Evolutionary conservation across 352 stramenopile species (phyloP).

Genomic region (Phytophthora citricola): DNA sequence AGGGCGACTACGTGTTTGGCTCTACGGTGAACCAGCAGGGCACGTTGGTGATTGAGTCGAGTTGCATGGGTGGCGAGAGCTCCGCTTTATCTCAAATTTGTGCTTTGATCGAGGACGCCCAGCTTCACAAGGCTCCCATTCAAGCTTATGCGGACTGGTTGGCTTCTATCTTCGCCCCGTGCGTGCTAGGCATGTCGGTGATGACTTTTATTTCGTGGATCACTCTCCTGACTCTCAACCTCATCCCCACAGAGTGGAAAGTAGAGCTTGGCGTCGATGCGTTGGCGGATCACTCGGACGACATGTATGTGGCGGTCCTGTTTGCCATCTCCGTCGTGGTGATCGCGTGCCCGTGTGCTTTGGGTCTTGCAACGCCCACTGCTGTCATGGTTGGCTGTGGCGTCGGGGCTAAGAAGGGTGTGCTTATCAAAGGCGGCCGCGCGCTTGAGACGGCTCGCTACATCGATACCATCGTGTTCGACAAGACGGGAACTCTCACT

Average conservation of each 20-base stretch:
- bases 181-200: constrained; percentile 22
- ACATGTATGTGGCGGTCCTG: constrained; percentile 75
- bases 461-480: constrained; percentile 91
- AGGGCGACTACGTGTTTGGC: constrained; percentile 84
- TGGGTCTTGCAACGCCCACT: constrained; percentile 85
- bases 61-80: constrained; percentile 73
- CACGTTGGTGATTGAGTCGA: constrained; percentile 86
- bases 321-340: constrained; percentile 91
- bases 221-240: constrained; percentile 11
- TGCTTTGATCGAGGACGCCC: constrained; percentile 87
- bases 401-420: constrained; percentile 86
- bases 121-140: constrained; percentile 89
- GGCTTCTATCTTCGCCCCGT: constrained; percentile 41
- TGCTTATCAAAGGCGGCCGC: constrained; percentile 89
- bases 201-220: constrained; percentile 34
- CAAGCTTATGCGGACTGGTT: constrained; percentile 80
- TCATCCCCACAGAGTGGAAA: constrained; percentile 26
- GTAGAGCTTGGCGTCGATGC: constrained; percentile 31
- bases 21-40: constrained; percentile 88
- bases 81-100: constrained; percentile 80
- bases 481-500: constrained; percentile 95
- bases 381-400: constrained; percentile 91
- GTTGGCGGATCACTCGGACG: constrained; percentile 63
- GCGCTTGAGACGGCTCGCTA: constrained; percentile 84
- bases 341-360: constrained; percentile 87